A percentile compares a stretch with the other conserved stretches of the same genome.
phyloP scores from a whole-genome alignment of 2,329 filamentous ascomycete species.

The Trichoderma sp. region DNA sequence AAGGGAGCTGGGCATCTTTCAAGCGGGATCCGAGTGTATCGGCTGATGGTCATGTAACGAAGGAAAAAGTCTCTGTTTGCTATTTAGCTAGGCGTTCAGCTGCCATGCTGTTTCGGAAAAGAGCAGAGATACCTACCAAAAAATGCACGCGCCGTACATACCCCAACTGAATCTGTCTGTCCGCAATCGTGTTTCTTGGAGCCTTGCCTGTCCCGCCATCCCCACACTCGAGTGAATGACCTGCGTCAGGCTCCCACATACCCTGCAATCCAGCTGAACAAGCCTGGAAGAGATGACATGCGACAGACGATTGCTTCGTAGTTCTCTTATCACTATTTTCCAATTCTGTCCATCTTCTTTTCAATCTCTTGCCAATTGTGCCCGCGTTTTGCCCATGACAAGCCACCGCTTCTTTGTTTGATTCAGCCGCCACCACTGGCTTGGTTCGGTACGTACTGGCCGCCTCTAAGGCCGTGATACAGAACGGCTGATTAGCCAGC shows the following conservation, averaged over 20 bases:
- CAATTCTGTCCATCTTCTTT: background rate
- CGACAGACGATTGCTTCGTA: background rate
- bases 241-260: conserved; percentile 3
- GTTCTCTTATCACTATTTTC: too few species aligned
- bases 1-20: conserved; percentile 5
- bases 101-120: background rate
- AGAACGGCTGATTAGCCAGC: too few species aligned
- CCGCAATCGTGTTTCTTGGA: conserved; percentile 8
- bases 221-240: conserved; percentile 19
- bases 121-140: conserved; percentile 14
- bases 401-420: conserved; percentile 9
- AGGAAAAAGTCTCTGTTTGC: conserved; percentile 11
- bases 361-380: too few species aligned
- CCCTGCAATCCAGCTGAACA: conserved; percentile 1
- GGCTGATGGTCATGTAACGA: conserved; percentile 20
- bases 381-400: background rate
- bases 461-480: background rate
- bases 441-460: conserved; percentile 24
- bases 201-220: conserved; percentile 23
- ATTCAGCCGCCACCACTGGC: conserved; percentile 5
- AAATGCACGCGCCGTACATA: conserved; percentile 8
- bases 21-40: conserved; percentile 4
- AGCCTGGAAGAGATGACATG: too few species aligned
- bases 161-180: background rate
- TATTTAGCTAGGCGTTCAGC: conserved; percentile 12